Percentiles rank a stretch among this genome's conserved stretches.
Evolutionary conservation across 768 basidiomycete genomes (phyloP).

Genomic region (Boletus reticuloceps): DNA sequence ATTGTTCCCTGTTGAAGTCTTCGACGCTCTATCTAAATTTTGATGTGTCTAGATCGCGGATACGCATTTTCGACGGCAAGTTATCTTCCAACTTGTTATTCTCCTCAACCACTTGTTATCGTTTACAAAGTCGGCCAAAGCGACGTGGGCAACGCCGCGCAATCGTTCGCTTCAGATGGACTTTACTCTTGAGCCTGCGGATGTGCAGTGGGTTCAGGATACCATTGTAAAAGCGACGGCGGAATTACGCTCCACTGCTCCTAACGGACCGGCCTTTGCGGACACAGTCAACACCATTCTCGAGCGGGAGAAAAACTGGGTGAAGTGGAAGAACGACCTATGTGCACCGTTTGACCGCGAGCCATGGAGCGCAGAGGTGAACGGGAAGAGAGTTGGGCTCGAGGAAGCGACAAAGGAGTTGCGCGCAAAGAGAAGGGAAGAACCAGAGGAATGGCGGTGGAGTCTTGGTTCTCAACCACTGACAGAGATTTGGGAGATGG

Average conservation of each 20-base stretch:
- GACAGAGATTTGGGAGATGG: conserved; percentile 84
- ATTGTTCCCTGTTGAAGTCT: conserved; percentile 1
- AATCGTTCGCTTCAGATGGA: conserved; percentile 85
- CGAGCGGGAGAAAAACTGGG: conserved; percentile 87
- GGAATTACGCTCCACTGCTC: conserved; percentile 69
- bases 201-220: conserved; percentile 77
- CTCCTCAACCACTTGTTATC: conserved; percentile 72
- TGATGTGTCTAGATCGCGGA: conserved; percentile 67
- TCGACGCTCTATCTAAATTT: conserved; percentile 8
- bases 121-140: conserved; percentile 69
- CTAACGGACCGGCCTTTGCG: conserved; percentile 72
- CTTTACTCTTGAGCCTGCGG: conserved; percentile 65
- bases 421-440: conserved; percentile 54
- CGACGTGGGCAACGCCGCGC: conserved; percentile 54
- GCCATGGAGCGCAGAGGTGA: conserved; percentile 51
- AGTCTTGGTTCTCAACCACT: conserved; percentile 64
- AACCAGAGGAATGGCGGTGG: conserved; percentile 62
- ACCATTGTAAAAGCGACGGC: conserved; percentile 52
- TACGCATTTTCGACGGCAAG: conserved; percentile 89
- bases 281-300: conserved; percentile 72
- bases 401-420: conserved; percentile 57
- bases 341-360: conserved; percentile 80
- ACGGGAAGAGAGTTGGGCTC: conserved; percentile 50
- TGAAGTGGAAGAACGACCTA: conserved; percentile 83
- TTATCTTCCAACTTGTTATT: conserved; percentile 81